Evolutionary conservation across 2,329 filamentous ascomycete genomes (phyloP).

Genomic region (Diaporthe batatas): DNA sequence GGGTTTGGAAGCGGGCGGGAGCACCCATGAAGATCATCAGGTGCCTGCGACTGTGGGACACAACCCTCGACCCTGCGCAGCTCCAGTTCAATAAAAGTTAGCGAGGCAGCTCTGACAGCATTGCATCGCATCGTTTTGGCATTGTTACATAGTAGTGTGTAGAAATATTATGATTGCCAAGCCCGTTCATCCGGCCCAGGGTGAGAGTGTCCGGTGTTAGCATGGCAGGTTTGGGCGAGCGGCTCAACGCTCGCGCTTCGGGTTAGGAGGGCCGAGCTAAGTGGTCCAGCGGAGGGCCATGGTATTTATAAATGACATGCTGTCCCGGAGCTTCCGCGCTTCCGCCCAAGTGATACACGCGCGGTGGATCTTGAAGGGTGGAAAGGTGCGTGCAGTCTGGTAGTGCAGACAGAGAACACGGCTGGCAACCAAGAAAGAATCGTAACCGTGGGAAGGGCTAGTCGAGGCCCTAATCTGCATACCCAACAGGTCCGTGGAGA

Average conservation of each 20-base stretch:
- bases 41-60: neutral
- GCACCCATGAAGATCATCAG: neutral
- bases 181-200: constrained; percentile 1
- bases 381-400: neutral
- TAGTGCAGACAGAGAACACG: neutral
- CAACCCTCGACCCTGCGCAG: neutral
- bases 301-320: neutral
- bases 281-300: constrained; percentile 19
- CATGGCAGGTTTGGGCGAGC: constrained; percentile 1
- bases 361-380: neutral
- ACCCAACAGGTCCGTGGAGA: constrained; percentile 23
- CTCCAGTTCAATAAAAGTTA: constrained; percentile 7
- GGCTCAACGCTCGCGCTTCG: constrained; percentile 33
- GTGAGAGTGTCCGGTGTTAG: constrained; percentile 24
- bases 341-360: neutral
- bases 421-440: neutral
- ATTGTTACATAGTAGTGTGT: constrained; percentile 19
- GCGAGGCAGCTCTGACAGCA: constrained; percentile 30
- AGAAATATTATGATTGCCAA: constrained; percentile 24
- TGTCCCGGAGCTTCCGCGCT: constrained; percentile 25
- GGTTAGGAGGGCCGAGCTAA: constrained; percentile 24
- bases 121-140: constrained; percentile 24
- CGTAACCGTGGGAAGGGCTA: neutral
- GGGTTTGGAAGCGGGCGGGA: neutral
- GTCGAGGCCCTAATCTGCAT: neutral